Base-by-base conservation (phyloP, 306 rosid genomes). In the Corylus heterophylla region DNA sequence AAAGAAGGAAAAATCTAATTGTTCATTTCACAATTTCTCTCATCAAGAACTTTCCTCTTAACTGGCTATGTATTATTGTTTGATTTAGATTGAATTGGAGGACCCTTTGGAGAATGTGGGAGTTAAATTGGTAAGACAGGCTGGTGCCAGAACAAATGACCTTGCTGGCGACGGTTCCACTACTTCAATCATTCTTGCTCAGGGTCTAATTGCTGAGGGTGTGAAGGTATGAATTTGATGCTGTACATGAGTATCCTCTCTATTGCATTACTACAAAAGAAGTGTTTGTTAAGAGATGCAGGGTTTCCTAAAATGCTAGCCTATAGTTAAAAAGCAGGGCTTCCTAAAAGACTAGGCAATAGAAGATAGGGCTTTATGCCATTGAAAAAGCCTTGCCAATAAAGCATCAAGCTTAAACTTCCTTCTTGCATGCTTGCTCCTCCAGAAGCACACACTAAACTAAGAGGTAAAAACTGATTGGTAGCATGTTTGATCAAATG, bases 111-210 rank as follows among this genome's bases (percentile, higher is more conserved):
- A 92, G 90, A 94, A 94, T 80, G 92, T 94, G 79, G 97, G 97
- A 76, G 97, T 94, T 63, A 94, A 94, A 85, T 82, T 92, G 92
- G 92, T 92, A 74, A 94, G 98, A 79, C 98, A 94, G 88, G 98
- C 98, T 67, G 97, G 97, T 47, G 98, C 97, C 4, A 94, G 86
- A 84, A 94, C 97, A 59, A 94, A 94, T 89, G 93, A 91, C 59
- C 87, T 87, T 75, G 98, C 97, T 29, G 98, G 97, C 75, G 97
- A 94, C 85, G 98, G 98, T 71, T 92, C 97, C 70, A 91, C 97
- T 67, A 94, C 98, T 79, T 90, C 98, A 75, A 71, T 92, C 44
- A 49, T 94, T 85, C 97, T 94, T 78, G 97, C 98, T 69, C 97
- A 88, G 72, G 97, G 98, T 78, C 92, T 94, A 72, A 92, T 94